Percentiles rank a stretch among this genome's conserved stretches.
phyloP scores from a whole-genome alignment of 1,139 yeast species.

The Candida sp. region DNA sequence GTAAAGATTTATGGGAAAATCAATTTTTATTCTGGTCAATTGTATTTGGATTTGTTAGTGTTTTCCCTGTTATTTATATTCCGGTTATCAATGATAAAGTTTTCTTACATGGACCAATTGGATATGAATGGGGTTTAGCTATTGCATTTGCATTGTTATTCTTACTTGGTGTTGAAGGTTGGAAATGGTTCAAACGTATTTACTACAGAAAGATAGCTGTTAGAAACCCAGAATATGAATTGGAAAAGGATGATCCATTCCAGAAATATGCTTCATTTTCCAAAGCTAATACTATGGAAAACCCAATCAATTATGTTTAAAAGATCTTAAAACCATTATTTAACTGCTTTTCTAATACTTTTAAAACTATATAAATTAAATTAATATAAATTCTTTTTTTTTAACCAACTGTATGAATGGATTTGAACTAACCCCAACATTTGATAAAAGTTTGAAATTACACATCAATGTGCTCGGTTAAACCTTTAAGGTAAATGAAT shows the following conservation, averaged over 20 bases:
- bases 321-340: no score
- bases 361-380: no score
- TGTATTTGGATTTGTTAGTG: constrained; percentile 60
- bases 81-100: constrained; percentile 79
- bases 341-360: no score
- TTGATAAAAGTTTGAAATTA: no score
- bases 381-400: no score
- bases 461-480: no score
- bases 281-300: constrained; percentile 34
- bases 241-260: constrained; percentile 57
- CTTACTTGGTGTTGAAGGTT: constrained; percentile 55
- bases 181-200: constrained; percentile 62
- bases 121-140: constrained; percentile 80
- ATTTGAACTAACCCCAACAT: no score
- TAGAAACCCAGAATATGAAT: constrained; percentile 54
- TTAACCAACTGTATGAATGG: no score
- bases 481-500: no score
- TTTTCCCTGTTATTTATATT: constrained; percentile 79
- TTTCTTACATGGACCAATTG: constrained; percentile 70
- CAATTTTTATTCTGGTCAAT: constrained; percentile 81
- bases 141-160: constrained; percentile 59
- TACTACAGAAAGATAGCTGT: constrained; percentile 39
- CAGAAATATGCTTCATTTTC: constrained; percentile 53
- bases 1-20: constrained; percentile 65
- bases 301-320: constrained; percentile 7